phyloP scores from a whole-genome alignment of 495 filamentous ascomycete genomes.

The Terfezia claveryi region DNA sequence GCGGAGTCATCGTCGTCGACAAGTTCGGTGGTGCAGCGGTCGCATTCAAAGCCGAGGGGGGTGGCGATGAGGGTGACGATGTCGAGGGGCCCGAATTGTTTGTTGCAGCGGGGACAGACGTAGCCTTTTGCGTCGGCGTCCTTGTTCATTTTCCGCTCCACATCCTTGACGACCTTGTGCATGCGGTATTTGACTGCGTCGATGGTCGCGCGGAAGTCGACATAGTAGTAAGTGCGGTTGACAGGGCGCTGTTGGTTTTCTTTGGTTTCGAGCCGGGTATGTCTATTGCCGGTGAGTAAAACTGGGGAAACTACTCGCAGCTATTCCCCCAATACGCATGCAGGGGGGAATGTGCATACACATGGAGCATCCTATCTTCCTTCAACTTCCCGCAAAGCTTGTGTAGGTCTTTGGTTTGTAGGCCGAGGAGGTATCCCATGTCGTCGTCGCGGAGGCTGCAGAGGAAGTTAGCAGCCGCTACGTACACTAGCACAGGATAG shows the following conservation, averaged over 20 bases:
- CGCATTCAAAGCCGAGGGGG: constrained; percentile 42
- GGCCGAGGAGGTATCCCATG: constrained; percentile 59
- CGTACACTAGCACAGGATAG: background rate
- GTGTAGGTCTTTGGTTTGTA: constrained; percentile 73
- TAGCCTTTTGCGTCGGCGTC: constrained; percentile 77
- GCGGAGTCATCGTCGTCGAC: constrained; percentile 41
- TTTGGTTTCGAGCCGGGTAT: constrained; percentile 54
- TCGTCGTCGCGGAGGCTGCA: constrained; percentile 63
- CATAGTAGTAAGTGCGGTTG: constrained; percentile 82
- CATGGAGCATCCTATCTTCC: constrained; percentile 65
- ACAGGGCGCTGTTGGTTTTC: constrained; percentile 62
- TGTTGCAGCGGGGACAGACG: constrained; percentile 60
- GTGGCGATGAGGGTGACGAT: constrained; percentile 35
- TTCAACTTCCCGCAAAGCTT: constrained; percentile 62
- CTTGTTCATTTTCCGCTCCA: constrained; percentile 59
- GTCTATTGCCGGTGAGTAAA: constrained; percentile 25
- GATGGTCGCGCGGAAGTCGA: constrained; percentile 81
- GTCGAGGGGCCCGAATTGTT: constrained; percentile 67
- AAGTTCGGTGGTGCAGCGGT: constrained; percentile 52
- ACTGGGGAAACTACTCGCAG: background rate
- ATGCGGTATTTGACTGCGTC: constrained; percentile 93
- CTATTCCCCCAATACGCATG: no score
- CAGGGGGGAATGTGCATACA: constrained; percentile 29
- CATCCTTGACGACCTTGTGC: constrained; percentile 57
- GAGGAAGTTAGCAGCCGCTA: background rate